Evolutionary conservation across 805 yeast genomes (phyloP).

Genomic region (Candida silvatica): DNA sequence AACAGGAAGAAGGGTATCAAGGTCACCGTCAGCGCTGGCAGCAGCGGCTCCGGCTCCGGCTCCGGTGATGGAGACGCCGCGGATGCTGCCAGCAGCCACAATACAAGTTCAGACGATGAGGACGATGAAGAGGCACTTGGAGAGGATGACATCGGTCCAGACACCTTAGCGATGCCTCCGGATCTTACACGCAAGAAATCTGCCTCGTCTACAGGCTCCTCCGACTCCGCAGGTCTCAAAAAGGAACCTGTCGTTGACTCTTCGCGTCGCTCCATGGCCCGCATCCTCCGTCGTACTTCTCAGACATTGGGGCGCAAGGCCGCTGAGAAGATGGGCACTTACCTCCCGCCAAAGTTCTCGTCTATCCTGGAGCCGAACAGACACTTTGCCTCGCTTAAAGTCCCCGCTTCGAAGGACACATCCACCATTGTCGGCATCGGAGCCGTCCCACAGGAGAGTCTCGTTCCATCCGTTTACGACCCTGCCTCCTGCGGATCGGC

Average conservation of each 20-base stretch:
- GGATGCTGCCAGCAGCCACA: no score
- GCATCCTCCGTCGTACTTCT: constrained; percentile 70
- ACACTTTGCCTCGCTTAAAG: constrained; percentile 75
- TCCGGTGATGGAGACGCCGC: constrained; percentile 9
- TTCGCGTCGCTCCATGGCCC: constrained; percentile 61
- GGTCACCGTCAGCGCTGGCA: not conserved
- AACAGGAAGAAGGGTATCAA: constrained; percentile 10
- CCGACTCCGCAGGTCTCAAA: constrained; percentile 11
- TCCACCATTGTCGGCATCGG: constrained; percentile 44
- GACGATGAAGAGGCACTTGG: constrained; percentile 8
- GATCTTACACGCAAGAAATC: constrained; percentile 13
- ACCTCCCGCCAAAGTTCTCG: constrained; percentile 74
- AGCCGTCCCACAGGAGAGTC: constrained; percentile 18
- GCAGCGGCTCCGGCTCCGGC: constrained; percentile 4
- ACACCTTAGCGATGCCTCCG: constrained; percentile 4
- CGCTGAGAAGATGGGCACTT: constrained; percentile 85
- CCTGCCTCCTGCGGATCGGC: constrained; percentile 12
- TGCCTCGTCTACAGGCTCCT: constrained; percentile 19
- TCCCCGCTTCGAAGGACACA: constrained; percentile 34
- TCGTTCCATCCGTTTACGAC: constrained; percentile 16
- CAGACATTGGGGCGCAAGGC: constrained; percentile 72
- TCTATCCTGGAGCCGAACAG: constrained; percentile 87
- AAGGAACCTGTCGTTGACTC: constrained; percentile 65
- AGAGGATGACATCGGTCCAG: constrained; percentile 10
- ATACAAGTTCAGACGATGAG: constrained; percentile 16